These are phyloP conservation scores for Grigorovia transvaalensis DNA, from an alignment of 805 yeast genomes.

Conservation along the genomic window DNA sequence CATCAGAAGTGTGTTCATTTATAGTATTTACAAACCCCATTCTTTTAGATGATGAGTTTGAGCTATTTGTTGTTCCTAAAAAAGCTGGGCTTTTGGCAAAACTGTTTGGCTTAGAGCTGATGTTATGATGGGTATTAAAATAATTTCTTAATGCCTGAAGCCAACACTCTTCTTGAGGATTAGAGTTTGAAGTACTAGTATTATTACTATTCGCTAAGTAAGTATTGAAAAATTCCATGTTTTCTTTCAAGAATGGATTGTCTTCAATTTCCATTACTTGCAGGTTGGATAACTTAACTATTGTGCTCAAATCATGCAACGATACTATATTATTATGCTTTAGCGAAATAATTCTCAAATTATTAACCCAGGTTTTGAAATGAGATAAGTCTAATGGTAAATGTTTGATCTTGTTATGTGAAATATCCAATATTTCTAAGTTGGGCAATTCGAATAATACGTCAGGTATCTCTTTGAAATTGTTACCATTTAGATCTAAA, in stretches of 20 bases:
- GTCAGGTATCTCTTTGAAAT: constrained; percentile 43
- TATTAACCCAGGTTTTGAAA: constrained; percentile 26
- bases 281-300: constrained; percentile 43
- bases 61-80: constrained; percentile 6
- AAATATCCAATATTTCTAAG: constrained; percentile 57
- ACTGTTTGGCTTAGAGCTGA: background rate
- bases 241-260: constrained; percentile 47
- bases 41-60: constrained; percentile 51
- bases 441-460: constrained; percentile 30
- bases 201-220: constrained; percentile 17
- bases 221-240: constrained; percentile 33
- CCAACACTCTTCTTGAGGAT: constrained; percentile 33
- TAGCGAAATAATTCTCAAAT: constrained; percentile 49
- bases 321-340: constrained; percentile 43
- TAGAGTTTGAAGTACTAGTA: constrained; percentile 23
- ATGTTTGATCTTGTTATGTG: constrained; percentile 41
- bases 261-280: constrained; percentile 50
- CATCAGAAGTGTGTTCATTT: background rate
- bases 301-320: constrained; percentile 39
- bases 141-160: constrained; percentile 23
- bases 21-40: constrained; percentile 44
- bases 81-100: background rate
- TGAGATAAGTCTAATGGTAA: constrained; percentile 37
- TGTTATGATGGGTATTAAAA: constrained; percentile 9
- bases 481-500: constrained; percentile 57